Evolutionary conservation across 1,284 basidiomycete genomes (phyloP), one percentile per base, ranked within the genome.

Genomic region (Ceratobasidium sp.): DNA sequence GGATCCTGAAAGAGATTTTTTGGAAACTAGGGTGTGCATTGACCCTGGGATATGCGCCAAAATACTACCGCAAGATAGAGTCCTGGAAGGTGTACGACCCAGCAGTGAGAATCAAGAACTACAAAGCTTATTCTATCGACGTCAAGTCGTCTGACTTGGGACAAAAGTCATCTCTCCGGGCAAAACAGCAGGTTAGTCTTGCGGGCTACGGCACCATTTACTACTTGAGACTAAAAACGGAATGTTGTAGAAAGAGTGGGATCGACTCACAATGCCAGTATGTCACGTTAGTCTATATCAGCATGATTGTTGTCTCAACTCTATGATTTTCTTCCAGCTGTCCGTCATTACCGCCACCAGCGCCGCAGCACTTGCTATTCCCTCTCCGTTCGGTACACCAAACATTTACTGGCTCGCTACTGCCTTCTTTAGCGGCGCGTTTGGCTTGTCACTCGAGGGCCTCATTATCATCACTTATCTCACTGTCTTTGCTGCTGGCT

Each of bases 211-310:
- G 33, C 33, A 33, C 33, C n/a, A 56, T 23, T 56, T 4, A 48
- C 13, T n/a, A 5, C 56, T 6, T 20, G 17, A 28, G 17, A 28
- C 17, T 33, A 33, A 33, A 33, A 33, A 33, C 33, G 33, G 33
- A 33, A 33, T 33, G 33, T 33, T 33, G 33, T 38, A 70, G 68
- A 70, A 46, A 70, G 68, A 70, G n/a, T 70, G 68, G 68, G 68
- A 70, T 42, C 50, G 54, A 2, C 52, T 70, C 6, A 59, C 12
- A 23, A 28, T 70, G 7, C 15, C 40, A 5, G 68, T 70, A 57
- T 28, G 68, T 42, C 33, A 33, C 33, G 33, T 33, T 33, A 33
- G 33, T 42, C 13, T 20, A 33, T 20, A 7, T 10, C 13, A 9
- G 23, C 26, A 7, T 4, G 50, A 46, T 15, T 42, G 15, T 26